Evolutionary conservation across 2,329 filamentous ascomycete genomes (phyloP), one percentile per base, ranked within the genome.

Genomic region (Dactylonectria macrodidyma): DNA sequence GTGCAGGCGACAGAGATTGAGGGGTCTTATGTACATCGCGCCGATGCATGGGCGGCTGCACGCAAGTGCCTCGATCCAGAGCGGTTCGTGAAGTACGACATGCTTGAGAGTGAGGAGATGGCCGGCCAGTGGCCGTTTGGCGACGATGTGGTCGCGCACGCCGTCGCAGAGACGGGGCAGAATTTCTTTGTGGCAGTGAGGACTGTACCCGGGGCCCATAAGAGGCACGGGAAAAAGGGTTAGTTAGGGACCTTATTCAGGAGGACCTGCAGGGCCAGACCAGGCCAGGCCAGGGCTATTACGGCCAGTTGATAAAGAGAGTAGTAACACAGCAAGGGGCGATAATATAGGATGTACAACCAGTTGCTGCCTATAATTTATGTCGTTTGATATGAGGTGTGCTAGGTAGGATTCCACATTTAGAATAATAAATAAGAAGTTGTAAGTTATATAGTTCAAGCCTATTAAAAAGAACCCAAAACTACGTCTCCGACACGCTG

Each of bases 131-230:
- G 83, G 82, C 82, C 83, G 2, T 86, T 81, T 78, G 83, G 83
- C 5, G 82, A 84, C 16, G 81, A 85, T 26, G 80, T 82, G 2
- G 65, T 84, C 1, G 80, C 83, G 14, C 84, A 84, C 66, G 84
- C 84, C 6, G 81, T 86, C 1, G 77, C 79, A 0, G 74, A 80
- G 50, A 81, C 75, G 8, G 84, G 84, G 1, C 79, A 84, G 75
- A 84, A 84, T 70, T 81, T 77, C 51, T 68, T 75, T 2, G 77
- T 85, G 5, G 73, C 77, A 2, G 78, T 85, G 6, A 80, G 77
- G 69, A 80, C 80, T 5, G 72, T 76, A 5, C 72, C 75, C 34
- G 54, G 59, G n/a, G 65, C 59, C 8, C 65, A 63, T 48, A 58
- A 66, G 26, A 73, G 65, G 22, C 57, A 55, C 26, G 52, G 30